These are phyloP conservation scores for Arthroderma sp. DNA, from an alignment of 2,329 filamentous ascomycete species.

Conservation along the genomic window DNA sequence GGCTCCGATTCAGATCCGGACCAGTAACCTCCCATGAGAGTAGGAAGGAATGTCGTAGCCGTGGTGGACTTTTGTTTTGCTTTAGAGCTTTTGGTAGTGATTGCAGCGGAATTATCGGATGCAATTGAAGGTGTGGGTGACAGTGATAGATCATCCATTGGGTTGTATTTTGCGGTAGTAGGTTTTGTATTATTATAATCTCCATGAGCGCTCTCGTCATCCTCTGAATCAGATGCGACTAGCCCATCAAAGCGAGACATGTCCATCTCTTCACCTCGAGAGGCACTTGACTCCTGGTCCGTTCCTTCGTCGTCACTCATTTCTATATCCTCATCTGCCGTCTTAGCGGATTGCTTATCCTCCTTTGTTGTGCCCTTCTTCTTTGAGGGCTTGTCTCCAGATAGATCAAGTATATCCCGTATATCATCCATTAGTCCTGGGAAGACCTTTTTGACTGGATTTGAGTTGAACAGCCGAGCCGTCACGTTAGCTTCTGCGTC, in stretches of 20 bases:
- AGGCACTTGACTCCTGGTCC: not conserved
- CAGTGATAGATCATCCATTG: constrained; percentile 19
- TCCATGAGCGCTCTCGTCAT: constrained; percentile 5
- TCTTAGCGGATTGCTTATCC: not conserved
- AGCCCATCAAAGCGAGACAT: constrained; percentile 25
- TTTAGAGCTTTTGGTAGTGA: constrained; percentile 11
- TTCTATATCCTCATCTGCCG: constrained; percentile 1
- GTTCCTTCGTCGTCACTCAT: not conserved
- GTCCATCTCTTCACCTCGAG: constrained; percentile 9
- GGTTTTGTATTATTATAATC: constrained; percentile 12
- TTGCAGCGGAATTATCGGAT: constrained; percentile 19
- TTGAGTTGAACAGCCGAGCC: constrained; percentile 48
- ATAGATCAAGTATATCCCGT: constrained; percentile 25
- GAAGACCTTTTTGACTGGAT: constrained; percentile 45
- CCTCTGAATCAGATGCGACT: constrained; percentile 22
- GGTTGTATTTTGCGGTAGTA: constrained; percentile 11
- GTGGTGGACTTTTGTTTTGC: constrained; percentile 19
- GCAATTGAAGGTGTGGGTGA: constrained; percentile 26
- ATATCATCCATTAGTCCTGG: constrained; percentile 36
- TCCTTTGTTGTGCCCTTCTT: constrained; percentile 5
- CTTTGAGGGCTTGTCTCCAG: not conserved
- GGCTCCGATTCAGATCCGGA: constrained; percentile 49
- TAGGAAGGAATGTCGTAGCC: constrained; percentile 47
- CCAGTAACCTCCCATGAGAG: constrained; percentile 50
- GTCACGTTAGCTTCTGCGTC: constrained; percentile 45